Conservation (phyloP, 306 rosid species). For the Trifolium fragiferum region DNA sequence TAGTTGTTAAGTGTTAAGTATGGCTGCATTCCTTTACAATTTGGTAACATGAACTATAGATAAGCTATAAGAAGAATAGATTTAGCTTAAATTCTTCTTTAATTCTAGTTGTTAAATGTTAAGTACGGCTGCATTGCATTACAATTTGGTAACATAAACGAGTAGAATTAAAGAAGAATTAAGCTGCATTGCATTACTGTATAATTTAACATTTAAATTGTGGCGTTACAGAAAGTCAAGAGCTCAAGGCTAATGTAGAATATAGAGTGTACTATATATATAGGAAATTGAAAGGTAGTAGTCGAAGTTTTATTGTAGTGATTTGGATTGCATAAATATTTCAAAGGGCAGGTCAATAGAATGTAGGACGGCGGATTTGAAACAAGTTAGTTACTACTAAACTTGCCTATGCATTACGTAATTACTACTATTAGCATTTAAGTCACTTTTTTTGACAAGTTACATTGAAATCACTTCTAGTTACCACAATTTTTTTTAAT, state of each 20-base stretch:
- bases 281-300: constrained; percentile 30
- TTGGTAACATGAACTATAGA: too few species aligned
- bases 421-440: background rate
- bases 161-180: too few species aligned
- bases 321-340: constrained; percentile 8
- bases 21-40: too few species aligned
- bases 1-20: too few species aligned
- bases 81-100: constrained; percentile 16
- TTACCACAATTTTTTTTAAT: too few species aligned
- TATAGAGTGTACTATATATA: background rate
- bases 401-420: background rate
- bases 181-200: too few species aligned
- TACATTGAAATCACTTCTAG: background rate
- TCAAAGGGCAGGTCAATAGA: background rate
- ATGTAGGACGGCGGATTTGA: background rate
- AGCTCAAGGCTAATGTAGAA: background rate
- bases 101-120: background rate
- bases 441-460: too few species aligned
- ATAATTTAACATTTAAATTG: too few species aligned
- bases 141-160: too few species aligned
- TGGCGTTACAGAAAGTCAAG: constrained; percentile 22
- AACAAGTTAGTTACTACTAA: background rate
- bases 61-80: too few species aligned
- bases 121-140: too few species aligned
- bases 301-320: constrained; percentile 13